These are phyloP conservation scores for Rugiboletus extremiorientalis DNA, from an alignment of 1,284 basidiomycete genomes.

Conservation along the genomic window DNA sequence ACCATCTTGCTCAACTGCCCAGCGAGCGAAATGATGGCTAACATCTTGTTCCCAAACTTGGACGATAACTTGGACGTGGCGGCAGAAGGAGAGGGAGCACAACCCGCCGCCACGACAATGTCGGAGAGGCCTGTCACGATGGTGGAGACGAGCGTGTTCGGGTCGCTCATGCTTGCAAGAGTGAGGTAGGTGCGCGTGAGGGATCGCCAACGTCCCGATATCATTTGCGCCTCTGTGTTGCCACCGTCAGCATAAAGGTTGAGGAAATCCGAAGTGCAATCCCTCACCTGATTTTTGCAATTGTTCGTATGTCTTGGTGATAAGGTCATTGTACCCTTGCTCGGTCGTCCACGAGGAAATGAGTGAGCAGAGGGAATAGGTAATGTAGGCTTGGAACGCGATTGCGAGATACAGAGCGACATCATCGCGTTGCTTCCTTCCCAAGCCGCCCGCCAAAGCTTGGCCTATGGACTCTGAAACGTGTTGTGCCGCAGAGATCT, in stretches of 20 bases:
- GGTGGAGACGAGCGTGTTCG: neutral
- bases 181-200: constrained; percentile 17
- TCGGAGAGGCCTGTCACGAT: constrained; percentile 4
- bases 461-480: neutral
- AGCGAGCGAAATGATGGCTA: constrained; percentile 6
- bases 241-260: neutral
- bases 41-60: constrained; percentile 7
- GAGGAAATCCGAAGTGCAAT: neutral
- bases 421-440: neutral
- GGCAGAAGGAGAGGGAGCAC: neutral
- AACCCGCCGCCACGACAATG: constrained; percentile 8
- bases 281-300: constrained; percentile 5
- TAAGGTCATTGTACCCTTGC: neutral
- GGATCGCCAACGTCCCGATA: constrained; percentile 14
- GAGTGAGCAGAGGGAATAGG: neutral
- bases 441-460: neutral
- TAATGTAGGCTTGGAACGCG: constrained; percentile 11
- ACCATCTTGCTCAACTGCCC: constrained; percentile 9
- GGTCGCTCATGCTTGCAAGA: neutral
- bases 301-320: constrained; percentile 3
- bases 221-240: constrained; percentile 6
- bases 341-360: constrained; percentile 15
- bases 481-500: neutral
- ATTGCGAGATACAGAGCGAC: constrained; percentile 7
- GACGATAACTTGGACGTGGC: neutral